phyloP scores from a whole-genome alignment of 75 land plant species.

The Picea glauca region DNA sequence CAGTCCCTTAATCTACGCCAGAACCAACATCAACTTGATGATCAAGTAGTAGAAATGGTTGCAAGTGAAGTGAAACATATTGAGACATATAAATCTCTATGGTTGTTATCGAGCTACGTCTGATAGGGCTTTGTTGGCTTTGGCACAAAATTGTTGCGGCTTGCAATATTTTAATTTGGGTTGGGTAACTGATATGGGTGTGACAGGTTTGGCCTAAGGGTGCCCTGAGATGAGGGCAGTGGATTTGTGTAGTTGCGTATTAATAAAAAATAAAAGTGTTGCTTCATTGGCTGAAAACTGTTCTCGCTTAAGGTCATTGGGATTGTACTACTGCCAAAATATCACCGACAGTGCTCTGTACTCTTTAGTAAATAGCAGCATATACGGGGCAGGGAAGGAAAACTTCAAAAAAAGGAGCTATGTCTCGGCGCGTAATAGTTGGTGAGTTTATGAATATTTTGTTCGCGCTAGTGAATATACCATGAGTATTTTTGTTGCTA shows the following conservation, averaged over 20 bases:
- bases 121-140: slow-evolving; percentile 77
- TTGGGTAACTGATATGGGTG: slow-evolving; percentile 87
- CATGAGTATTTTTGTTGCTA: too few relatives aligned
- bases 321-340: slow-evolving; percentile 86
- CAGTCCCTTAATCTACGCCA: slow-evolving; percentile 61
- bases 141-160: slow-evolving; percentile 58
- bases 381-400: slow-evolving; percentile 5
- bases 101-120: too few relatives aligned
- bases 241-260: slow-evolving; percentile 86
- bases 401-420: too few relatives aligned
- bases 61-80: slow-evolving; percentile 47
- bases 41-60: slow-evolving; percentile 66
- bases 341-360: slow-evolving; percentile 94
- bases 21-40: slow-evolving; percentile 61
- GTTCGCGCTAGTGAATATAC: too few relatives aligned
- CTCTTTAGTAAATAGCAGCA: slow-evolving; percentile 46
- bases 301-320: slow-evolving; percentile 62
- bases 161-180: slow-evolving; percentile 79
- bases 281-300: slow-evolving; percentile 83
- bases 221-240: slow-evolving; percentile 80
- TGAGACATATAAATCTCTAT: slow-evolving; percentile 78
- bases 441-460: too few relatives aligned
- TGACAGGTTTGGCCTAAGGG: slow-evolving; percentile 72
- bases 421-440: too few relatives aligned
- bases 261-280: slow-evolving; percentile 89